Evolutionary conservation across 495 filamentous ascomycete species (phyloP).

Genomic region (Friedmanniomyces simplex): DNA sequence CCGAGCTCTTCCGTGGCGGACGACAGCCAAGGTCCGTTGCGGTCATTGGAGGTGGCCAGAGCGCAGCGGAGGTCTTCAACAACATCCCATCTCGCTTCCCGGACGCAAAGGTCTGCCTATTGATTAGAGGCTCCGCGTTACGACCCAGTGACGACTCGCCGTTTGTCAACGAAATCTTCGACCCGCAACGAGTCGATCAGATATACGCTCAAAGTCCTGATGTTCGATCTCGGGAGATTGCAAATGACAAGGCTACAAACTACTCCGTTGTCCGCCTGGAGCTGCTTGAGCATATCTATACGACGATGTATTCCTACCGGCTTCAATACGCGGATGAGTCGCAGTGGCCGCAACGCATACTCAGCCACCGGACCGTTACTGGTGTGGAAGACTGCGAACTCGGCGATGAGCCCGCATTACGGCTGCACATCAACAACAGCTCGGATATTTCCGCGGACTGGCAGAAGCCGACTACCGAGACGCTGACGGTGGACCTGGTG

Average conservation of each 20-base stretch:
- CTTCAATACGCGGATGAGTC: slow-evolving; percentile 57
- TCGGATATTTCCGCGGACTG: slow-evolving; percentile 21
- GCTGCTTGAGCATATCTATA: slow-evolving; percentile 77
- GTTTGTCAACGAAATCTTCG: slow-evolving; percentile 95
- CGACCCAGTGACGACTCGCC: slow-evolving; percentile 90
- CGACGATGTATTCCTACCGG: slow-evolving; percentile 72
- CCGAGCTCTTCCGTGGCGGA: slow-evolving; percentile 36
- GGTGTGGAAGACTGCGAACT: slow-evolving; percentile 42
- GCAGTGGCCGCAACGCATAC: slow-evolving; percentile 71
- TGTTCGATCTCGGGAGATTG: slow-evolving; percentile 51
- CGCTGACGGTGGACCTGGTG: slow-evolving; percentile 64
- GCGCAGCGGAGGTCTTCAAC: slow-evolving; percentile 89
- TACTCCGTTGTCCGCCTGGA: slow-evolving; percentile 86
- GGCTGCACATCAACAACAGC: slow-evolving; percentile 9
- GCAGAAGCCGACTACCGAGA: slow-evolving; percentile 36
- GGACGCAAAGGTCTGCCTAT: slow-evolving; percentile 61
- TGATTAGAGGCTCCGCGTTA: slow-evolving; percentile 70
- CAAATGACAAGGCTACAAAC: slow-evolving; percentile 67
- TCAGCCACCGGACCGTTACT: slow-evolving; percentile 53
- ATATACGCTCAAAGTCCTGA: slow-evolving; percentile 55
- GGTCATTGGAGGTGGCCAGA: slow-evolving; percentile 82
- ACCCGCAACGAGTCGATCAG: slow-evolving; percentile 66
- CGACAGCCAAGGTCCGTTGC: slow-evolving; percentile 58
- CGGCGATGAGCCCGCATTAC: slow-evolving; percentile 5
- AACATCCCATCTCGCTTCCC: slow-evolving; percentile 76